Percentiles rank a stretch among this genome's conserved stretches.
Evolutionary conservation across 352 stramenopile species (phyloP).

Genomic region (Pythium graminicola): DNA sequence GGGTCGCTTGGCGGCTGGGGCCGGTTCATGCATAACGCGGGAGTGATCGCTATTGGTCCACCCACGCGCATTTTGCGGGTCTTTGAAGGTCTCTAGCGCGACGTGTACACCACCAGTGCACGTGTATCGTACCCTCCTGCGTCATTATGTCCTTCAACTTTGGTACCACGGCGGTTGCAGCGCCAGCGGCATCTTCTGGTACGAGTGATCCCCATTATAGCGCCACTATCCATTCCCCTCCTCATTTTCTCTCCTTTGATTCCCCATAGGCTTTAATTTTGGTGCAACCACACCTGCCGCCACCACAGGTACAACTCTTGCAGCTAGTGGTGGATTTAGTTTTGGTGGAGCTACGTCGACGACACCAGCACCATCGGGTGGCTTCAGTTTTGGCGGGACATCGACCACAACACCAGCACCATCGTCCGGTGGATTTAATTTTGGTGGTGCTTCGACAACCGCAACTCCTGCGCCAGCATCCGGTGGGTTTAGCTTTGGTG

Average conservation of each 20-base stretch:
- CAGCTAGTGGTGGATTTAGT: conserved; percentile 7
- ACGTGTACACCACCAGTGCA: background rate
- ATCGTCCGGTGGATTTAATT: conserved; percentile 13
- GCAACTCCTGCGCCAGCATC: background rate
- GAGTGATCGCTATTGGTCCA: background rate
- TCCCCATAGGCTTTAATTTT: conserved; percentile 19
- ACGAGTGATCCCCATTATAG: conserved; percentile 1
- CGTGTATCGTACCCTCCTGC: background rate
- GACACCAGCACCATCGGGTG: background rate
- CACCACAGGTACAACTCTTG: background rate
- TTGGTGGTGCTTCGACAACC: conserved; percentile 3
- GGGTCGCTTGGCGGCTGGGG: background rate
- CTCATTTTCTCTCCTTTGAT: background rate
- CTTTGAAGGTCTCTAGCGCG: conserved; percentile 1
- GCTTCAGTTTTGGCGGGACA: conserved; percentile 8
- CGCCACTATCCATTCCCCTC: background rate
- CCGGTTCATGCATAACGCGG: background rate
- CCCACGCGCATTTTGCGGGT: background rate
- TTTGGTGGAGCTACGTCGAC: background rate
- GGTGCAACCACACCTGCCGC: background rate
- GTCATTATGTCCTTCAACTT: conserved; percentile 33
- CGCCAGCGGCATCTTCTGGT: conserved; percentile 27
- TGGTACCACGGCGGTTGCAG: conserved; percentile 23
- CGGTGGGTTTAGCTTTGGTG: conserved; percentile 21
- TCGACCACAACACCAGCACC: conserved; percentile 7